phyloP scores from a whole-genome alignment of 768 basidiomycete species.

The Podaxis carcinomalis region DNA sequence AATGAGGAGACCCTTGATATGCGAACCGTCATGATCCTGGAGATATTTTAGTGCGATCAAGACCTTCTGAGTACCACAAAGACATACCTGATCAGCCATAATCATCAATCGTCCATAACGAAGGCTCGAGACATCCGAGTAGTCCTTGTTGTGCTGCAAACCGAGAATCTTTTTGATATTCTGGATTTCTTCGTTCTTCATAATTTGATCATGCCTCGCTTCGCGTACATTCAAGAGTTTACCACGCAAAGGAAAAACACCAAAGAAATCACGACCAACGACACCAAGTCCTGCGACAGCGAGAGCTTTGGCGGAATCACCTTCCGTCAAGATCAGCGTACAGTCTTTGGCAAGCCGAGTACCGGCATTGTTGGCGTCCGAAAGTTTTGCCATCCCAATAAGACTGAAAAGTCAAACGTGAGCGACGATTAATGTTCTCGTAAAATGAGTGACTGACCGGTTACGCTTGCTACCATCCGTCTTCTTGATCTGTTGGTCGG shows the following conservation, averaged over 20 bases:
- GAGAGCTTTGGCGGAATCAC: conserved; percentile 96
- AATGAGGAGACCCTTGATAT: conserved; percentile 98
- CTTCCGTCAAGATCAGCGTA: conserved; percentile 96
- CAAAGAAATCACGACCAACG: conserved; percentile 94
- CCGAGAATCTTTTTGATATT: conserved; percentile 99
- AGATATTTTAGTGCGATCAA: neutral
- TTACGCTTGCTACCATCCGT: conserved; percentile 90
- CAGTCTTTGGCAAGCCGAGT: conserved; percentile 75
- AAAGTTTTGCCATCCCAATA: conserved; percentile 86
- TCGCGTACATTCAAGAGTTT: conserved; percentile 97
- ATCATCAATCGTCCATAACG: conserved; percentile 97
- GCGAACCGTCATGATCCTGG: conserved; percentile 99
- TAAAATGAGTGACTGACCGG: conserved; percentile 44
- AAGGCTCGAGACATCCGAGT: conserved; percentile 59
- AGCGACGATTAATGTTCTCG: neutral
- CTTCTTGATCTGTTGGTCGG: conserved; percentile 93
- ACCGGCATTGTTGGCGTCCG: conserved; percentile 97
- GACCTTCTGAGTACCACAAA: neutral
- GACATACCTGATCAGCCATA: conserved; percentile 95
- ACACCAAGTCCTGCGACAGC: conserved; percentile 93
- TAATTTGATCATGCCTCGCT: conserved; percentile 91
- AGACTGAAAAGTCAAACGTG: conserved; percentile 46
- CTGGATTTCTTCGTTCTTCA: conserved; percentile 97
- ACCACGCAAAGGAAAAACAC: conserved; percentile 96
- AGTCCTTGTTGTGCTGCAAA: conserved; percentile 90